Percentiles rank a stretch among this genome's conserved stretches.
phyloP scores from a whole-genome alignment of 2,329 filamentous ascomycete species.

The Fusarium sp. region DNA sequence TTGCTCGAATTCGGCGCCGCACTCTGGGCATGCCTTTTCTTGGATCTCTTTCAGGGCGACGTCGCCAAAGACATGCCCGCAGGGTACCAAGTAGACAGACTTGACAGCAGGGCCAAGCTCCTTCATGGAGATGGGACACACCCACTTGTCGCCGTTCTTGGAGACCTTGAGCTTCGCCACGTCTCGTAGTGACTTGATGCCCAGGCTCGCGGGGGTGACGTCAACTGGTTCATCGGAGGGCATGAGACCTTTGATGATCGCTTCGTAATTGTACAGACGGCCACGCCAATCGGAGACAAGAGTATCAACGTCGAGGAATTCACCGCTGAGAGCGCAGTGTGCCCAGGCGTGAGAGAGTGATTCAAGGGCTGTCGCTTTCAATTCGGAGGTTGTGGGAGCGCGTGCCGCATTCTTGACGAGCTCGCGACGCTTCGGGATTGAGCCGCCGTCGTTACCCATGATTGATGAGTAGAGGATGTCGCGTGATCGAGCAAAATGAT shows the following conservation, averaged over 20 bases:
- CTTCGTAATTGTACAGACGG: constrained; percentile 93
- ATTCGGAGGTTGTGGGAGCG: constrained; percentile 81
- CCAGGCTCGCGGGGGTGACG: constrained; percentile 57
- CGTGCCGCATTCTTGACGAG: constrained; percentile 94
- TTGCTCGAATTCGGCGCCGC: constrained; percentile 76
- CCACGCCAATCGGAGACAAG: constrained; percentile 88
- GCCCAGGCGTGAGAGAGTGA: constrained; percentile 88
- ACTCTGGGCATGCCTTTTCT: constrained; percentile 74
- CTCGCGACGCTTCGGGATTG: constrained; percentile 94
- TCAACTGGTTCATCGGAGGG: constrained; percentile 68
- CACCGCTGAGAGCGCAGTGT: constrained; percentile 86
- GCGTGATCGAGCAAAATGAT: neutral
- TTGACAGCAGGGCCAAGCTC: constrained; percentile 82
- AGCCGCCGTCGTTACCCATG: constrained; percentile 99
- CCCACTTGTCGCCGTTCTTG: constrained; percentile 67
- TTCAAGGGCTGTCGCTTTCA: constrained; percentile 89
- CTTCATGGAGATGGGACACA: constrained; percentile 90
- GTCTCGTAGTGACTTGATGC: constrained; percentile 85
- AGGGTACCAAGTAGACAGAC: constrained; percentile 91
- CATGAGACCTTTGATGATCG: constrained; percentile 73
- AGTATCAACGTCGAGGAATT: constrained; percentile 73
- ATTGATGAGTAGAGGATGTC: constrained; percentile 16
- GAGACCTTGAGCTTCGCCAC: constrained; percentile 85
- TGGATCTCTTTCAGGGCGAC: constrained; percentile 83
- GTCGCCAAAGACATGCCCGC: constrained; percentile 93